Base-by-base conservation (phyloP, 2,329 filamentous ascomycete species). In the Aspergillus spinulosporus region DNA sequence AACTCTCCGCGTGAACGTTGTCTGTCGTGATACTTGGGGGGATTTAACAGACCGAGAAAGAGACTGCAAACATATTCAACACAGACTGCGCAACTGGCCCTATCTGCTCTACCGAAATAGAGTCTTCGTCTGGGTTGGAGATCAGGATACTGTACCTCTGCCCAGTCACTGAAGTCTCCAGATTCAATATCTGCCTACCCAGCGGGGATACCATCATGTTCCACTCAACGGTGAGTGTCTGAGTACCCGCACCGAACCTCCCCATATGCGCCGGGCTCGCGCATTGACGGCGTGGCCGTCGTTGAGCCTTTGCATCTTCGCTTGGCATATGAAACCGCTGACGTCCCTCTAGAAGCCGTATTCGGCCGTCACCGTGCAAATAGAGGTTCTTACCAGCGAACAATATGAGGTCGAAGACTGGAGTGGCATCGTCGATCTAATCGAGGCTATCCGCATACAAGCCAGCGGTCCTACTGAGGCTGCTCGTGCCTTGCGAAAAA, bases 381-480 rank as follows among this genome's bases (percentile, higher is more conserved):
- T 99, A 67, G 94, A 97, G 75, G 88, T 88, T 58, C 83, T 97
- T 65, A 97, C 93, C 1, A 88, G 90, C 68, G 93, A 97, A 74
- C 81, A 88, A 60, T 95, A 90, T 74, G 88, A 95, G 59, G 90
- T 95, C 70, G 91, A 97, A 71, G 92, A 97, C 72, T 80, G 95
- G 37, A 88, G 90, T 66, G 94, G 93, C 26, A 91, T 99, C 62
- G 90, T 93, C 40, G 92, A 97, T 67, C 85, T 99, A 26, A 90
- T 97, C 61, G 94, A 99, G 74, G 91, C 94, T 54, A 90, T 99
- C 71, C 88, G 89, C 63, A 85, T 99, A 57, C 94, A 99, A 75
- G 82, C 84, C 28, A 89, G 89, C 5, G 94, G 94, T 0, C 91
- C 94, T 1, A 84, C 85, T 9, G 94, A 99, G 78, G 92, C 92